Evolutionary conservation across 1,139 yeast species (phyloP).

Genomic region (Kodamaea fungicola): DNA sequence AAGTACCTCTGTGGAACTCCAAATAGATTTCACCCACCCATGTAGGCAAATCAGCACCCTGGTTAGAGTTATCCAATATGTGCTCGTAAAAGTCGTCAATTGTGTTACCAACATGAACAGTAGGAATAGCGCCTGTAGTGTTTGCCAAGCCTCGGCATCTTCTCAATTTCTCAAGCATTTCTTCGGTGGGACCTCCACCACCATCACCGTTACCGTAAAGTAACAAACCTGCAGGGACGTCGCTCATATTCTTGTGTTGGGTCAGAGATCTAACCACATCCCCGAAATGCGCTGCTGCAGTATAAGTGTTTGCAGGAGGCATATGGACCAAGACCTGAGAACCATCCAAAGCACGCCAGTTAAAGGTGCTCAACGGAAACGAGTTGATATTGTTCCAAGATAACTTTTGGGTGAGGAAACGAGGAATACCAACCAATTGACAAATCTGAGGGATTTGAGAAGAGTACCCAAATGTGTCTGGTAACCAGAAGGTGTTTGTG

Average conservation of each 20-base stretch:
- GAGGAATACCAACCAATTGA: conserved; percentile 75
- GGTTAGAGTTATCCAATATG: conserved; percentile 56
- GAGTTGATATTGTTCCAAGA: conserved; percentile 93
- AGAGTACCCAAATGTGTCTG: conserved; percentile 95
- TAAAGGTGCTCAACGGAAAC: conserved; percentile 87
- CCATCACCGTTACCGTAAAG: conserved; percentile 96
- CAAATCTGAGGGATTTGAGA: conserved; percentile 94
- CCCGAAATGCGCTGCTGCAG: conserved; percentile 89
- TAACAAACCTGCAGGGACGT: conserved; percentile 76
- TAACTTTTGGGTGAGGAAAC: conserved; percentile 87
- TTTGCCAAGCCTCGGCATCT: conserved; percentile 86
- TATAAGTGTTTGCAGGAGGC: conserved; percentile 97
- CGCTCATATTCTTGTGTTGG: conserved; percentile 80
- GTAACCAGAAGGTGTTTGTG: conserved; percentile 84
- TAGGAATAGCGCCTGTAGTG: conserved; percentile 76
- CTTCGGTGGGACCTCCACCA: conserved; percentile 96
- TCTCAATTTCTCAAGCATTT: conserved; percentile 87
- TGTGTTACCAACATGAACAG: conserved; percentile 71
- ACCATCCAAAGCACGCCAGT: conserved; percentile 94
- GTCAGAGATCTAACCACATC: conserved; percentile 77
- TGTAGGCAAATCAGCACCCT: conserved; percentile 68
- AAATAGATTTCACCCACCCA: conserved; percentile 94
- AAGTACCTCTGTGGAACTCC: conserved; percentile 96
- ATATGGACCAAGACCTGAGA: conserved; percentile 91
- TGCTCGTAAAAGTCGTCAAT: conserved; percentile 78